phyloP scores from a whole-genome alignment of 768 basidiomycete species.

The Trametes gibbosa region DNA sequence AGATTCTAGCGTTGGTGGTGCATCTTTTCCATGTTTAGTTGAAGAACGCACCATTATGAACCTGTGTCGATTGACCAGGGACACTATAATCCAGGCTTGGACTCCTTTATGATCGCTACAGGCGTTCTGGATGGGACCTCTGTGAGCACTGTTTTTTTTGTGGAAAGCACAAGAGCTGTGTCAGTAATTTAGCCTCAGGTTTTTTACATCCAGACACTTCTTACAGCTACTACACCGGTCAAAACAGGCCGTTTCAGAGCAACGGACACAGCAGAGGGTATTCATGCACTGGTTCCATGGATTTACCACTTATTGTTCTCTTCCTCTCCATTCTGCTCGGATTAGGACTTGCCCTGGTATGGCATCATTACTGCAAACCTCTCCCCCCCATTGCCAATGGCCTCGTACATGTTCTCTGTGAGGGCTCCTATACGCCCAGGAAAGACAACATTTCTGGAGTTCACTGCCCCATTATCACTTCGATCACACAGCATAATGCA shows the following conservation, averaged over 20 bases:
- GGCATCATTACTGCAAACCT: neutral
- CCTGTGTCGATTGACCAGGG: neutral
- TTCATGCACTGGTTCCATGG: neutral
- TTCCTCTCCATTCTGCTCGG: neutral
- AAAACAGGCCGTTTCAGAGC: neutral
- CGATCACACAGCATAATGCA: too few relatives aligned
- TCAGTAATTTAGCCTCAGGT: neutral
- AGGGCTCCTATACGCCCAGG: neutral
- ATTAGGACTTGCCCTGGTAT: neutral
- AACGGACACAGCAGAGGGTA: too few relatives aligned
- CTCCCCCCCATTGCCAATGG: too few relatives aligned
- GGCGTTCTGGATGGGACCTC: neutral
- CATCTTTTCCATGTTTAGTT: neutral
- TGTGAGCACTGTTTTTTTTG: neutral
- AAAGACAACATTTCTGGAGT: neutral
- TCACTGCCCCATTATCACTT: neutral
- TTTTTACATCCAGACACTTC: neutral
- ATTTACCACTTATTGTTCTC: neutral
- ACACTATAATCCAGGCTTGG: neutral
- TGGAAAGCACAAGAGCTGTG: constrained; percentile 1
- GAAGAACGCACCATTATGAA: too few relatives aligned
- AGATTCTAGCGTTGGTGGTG: neutral
- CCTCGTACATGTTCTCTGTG: neutral
- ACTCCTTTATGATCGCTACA: constrained; percentile 2
- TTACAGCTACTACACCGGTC: neutral